Percentiles rank a stretch among this genome's conserved stretches.
These are phyloP conservation scores for Yamadazyma diddensiae DNA, from an alignment of 1,139 yeast species.

Conservation along the genomic window DNA sequence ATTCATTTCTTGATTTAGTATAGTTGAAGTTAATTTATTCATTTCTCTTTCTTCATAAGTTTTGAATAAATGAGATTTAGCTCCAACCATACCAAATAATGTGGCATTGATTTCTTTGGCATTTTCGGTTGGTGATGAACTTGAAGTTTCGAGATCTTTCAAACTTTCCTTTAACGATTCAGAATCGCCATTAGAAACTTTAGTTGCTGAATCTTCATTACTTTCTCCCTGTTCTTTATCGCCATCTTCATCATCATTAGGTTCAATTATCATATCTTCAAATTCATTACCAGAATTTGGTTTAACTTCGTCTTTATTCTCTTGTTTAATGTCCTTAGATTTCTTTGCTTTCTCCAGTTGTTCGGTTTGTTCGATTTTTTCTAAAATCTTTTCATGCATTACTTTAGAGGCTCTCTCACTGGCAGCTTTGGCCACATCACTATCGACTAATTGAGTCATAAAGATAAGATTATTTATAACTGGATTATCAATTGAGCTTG, in stretches of 20 bases:
- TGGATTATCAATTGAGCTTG: constrained; percentile 85
- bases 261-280: constrained; percentile 8
- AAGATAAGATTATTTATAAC: constrained; percentile 87
- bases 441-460: constrained; percentile 81
- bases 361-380: constrained; percentile 35
- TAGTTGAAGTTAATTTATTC: constrained; percentile 53
- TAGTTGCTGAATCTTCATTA: constrained; percentile 3
- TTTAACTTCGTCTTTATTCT: constrained; percentile 20
- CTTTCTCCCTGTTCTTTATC: constrained; percentile 3
- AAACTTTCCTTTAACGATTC: constrained; percentile 8
- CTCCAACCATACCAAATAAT: constrained; percentile 69
- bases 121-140: constrained; percentile 9
- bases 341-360: constrained; percentile 24
- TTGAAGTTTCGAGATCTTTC: constrained; percentile 8
- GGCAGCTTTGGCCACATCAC: constrained; percentile 83
- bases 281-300: constrained; percentile 8
- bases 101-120: constrained; percentile 50
- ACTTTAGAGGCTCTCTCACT: constrained; percentile 62
- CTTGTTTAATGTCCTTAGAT: constrained; percentile 5
- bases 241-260: constrained; percentile 4
- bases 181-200: constrained; percentile 4
- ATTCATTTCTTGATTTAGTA: constrained; percentile 69
- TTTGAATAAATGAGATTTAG: constrained; percentile 80
- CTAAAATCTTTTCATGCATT: constrained; percentile 47
- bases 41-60: constrained; percentile 80